phyloP scores from a whole-genome alignment of 2,329 filamentous ascomycete species.

The Aureobasidium sp. region DNA sequence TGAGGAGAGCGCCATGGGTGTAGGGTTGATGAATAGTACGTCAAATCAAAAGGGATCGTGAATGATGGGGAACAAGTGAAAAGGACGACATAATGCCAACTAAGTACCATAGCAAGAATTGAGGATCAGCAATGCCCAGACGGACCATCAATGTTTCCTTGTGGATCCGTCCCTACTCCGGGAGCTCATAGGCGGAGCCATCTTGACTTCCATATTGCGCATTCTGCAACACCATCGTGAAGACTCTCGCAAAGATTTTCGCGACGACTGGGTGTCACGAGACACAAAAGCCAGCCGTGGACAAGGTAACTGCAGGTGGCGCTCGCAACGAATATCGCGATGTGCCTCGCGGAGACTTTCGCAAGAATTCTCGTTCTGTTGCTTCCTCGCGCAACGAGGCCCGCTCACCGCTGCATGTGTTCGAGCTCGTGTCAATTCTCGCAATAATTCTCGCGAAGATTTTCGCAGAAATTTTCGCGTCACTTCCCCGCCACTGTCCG shows the following conservation, averaged over 20 bases:
- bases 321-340: no score
- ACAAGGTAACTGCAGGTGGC: neutral
- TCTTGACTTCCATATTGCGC: neutral
- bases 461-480: neutral
- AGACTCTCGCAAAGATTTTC: constrained; percentile 9
- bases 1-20: neutral
- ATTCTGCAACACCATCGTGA: neutral
- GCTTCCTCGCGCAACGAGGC: no score
- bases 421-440: neutral
- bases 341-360: no score
- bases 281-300: no score
- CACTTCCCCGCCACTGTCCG: neutral
- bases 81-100: neutral
- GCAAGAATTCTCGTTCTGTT: no score
- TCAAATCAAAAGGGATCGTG: neutral
- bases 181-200: no score
- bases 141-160: neutral
- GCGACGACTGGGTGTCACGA: neutral
- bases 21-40: no score
- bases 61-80: no score
- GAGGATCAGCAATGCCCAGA: neutral
- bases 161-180: neutral
- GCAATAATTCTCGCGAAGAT: neutral
- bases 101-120: neutral
- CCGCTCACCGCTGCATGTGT: no score